Conservation (phyloP, 305 asterid genomes). For the Fraxinus sp. region DNA sequence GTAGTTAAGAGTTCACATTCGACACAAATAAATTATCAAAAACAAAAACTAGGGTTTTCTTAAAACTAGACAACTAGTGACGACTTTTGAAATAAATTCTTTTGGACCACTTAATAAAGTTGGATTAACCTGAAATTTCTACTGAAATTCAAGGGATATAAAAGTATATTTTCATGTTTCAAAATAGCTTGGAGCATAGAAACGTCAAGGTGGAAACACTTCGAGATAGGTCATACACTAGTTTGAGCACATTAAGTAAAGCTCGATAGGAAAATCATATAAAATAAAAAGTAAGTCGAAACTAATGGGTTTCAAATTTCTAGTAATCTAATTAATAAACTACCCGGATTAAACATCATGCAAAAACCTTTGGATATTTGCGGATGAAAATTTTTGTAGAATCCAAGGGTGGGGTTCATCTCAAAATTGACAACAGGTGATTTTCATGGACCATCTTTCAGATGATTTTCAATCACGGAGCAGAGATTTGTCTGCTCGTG, state of each 20-base stretch:
- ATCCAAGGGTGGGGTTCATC: not conserved
- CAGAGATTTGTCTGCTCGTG: conserved; percentile 52
- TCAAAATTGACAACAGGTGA: conserved; percentile 35
- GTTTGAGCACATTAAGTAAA: too few species aligned
- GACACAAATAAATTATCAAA: too few species aligned
- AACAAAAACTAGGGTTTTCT: not conserved
- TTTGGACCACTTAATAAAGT: not conserved
- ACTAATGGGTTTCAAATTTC: too few species aligned
- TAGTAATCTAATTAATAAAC: too few species aligned
- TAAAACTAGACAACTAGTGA: not conserved
- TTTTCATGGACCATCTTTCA: conserved; percentile 75
- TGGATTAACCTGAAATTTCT: not conserved
- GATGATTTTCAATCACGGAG: conserved; percentile 66
- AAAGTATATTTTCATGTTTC: too few species aligned
- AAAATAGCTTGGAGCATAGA: too few species aligned
- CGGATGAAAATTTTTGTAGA: not conserved
- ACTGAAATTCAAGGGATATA: not conserved
- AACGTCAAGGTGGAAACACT: too few species aligned
- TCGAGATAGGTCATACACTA: too few species aligned
- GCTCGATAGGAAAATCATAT: too few species aligned
- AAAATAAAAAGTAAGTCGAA: too few species aligned
- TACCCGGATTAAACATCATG: too few species aligned
- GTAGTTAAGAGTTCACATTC: too few species aligned
- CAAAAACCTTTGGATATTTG: not conserved
- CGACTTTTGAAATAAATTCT: not conserved